Evolutionary conservation across 441 rosid genomes (phyloP), one percentile per base, ranked within the genome.

Genomic region (Arabidopsis lyrata): DNA sequence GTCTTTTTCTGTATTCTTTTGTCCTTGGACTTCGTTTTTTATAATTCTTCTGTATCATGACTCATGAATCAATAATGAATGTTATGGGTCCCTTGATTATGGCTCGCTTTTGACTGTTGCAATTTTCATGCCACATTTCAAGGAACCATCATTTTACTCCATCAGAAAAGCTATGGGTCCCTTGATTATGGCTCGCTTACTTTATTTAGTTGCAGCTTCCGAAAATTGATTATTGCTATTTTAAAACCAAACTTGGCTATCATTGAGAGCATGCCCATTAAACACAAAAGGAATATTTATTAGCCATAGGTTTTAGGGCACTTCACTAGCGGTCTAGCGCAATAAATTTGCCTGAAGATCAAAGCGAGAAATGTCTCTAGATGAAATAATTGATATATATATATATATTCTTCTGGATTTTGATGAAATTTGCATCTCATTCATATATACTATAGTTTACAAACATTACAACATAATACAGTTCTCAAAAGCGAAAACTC

Each of bases 51-150:
- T 36, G 39, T 44, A 15, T 34, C 55, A 59, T 49, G 12, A 39
- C 13, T 7, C 59, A 54, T 44, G 57, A 75, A 52, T 34, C 58
- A 41, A 42, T 61, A 24, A 47, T 76, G 65, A 62, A 14, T 62
- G 74, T 34, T 38, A 76, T 38, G 71, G 36, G n/a, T n/a, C n/a
- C 74, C 52, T 38, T 76, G 47, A 76, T 70, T 70, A n/a, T n/a
- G n/a, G n/a, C n/a, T n/a, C n/a, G n/a, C 66, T 69, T 62, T 24
- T 27, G 27, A 31, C 16, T 38, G 41, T 55, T 70, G 76, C 76
- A 70, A 9, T 31, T 31, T 35, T 48, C 72, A 63, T 63, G 67
- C 62, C 67, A 41, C 24, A 11, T 18, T 63, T 48, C 38, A 70
- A 76, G 54, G 31, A 14, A 1, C 60, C 70, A 70, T 55, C 55